phyloP scores from a whole-genome alignment of 1,139 yeast species.

The Geotrichum siamense region DNA sequence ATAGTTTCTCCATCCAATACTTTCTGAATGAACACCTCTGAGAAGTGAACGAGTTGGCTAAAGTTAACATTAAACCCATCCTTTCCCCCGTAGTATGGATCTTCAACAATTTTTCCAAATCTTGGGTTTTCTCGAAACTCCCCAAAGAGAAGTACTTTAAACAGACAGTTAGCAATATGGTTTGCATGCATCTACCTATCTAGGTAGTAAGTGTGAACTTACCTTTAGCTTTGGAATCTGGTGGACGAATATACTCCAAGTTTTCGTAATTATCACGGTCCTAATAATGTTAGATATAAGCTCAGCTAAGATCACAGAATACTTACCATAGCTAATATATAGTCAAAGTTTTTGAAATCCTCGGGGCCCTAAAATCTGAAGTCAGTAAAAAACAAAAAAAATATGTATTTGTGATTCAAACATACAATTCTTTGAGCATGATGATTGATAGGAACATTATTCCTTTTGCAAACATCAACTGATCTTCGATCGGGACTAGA shows the following conservation, averaged over 20 bases:
- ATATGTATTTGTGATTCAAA: too few relatives aligned
- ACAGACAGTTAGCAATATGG: too few relatives aligned
- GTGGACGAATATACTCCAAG: slow-evolving; percentile 54
- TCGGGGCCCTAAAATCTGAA: slow-evolving; percentile 24
- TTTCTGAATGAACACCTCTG: slow-evolving; percentile 12
- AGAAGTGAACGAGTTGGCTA: slow-evolving; percentile 65
- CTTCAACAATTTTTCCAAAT: slow-evolving; percentile 58
- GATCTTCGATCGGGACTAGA: slow-evolving; percentile 75
- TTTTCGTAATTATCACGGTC: slow-evolving; percentile 60
- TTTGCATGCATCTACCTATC: slow-evolving; percentile 19
- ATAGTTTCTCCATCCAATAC: background rate
- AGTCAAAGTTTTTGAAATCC: slow-evolving; percentile 70
- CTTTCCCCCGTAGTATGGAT: slow-evolving; percentile 87
- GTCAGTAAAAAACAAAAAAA: background rate
- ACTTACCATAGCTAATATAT: slow-evolving; percentile 65
- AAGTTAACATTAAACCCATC: slow-evolving; percentile 78
- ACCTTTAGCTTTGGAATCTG: slow-evolving; percentile 40
- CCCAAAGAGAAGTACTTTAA: slow-evolving; percentile 53
- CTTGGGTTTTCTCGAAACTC: slow-evolving; percentile 53
- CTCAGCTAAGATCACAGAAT: background rate
- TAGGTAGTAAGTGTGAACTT: slow-evolving; percentile 28
- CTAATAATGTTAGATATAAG: slow-evolving; percentile 13
- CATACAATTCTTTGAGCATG: slow-evolving; percentile 60
- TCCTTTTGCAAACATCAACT: slow-evolving; percentile 55
- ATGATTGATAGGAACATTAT: slow-evolving; percentile 72